These are phyloP conservation scores for Euclidium syriacum DNA, from an alignment of 345 rosid genomes.

Conservation along the genomic window DNA sequence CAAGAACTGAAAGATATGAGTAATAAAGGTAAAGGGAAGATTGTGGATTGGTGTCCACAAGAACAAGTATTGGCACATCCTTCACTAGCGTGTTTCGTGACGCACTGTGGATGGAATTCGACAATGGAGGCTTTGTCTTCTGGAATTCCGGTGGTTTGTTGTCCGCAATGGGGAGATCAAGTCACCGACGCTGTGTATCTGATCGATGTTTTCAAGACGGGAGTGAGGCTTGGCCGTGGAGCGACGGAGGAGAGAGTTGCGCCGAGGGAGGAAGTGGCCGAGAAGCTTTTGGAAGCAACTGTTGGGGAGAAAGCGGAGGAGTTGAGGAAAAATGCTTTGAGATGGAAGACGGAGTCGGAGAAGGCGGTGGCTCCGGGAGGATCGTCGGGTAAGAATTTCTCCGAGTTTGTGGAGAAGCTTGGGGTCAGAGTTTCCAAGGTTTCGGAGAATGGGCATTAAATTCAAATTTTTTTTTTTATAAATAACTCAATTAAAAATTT, in stretches of 20 bases:
- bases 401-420: slow-evolving; percentile 51
- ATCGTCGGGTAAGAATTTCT: slow-evolving; percentile 54
- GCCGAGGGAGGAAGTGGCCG: slow-evolving; percentile 53
- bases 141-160: slow-evolving; percentile 63
- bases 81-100: slow-evolving; percentile 28
- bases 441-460: background rate
- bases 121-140: slow-evolving; percentile 61
- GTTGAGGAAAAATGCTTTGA: slow-evolving; percentile 44
- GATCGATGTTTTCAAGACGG: slow-evolving; percentile 52
- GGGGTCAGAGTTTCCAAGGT: background rate
- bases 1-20: slow-evolving; percentile 16
- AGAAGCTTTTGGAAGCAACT: slow-evolving; percentile 55
- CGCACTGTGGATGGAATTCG: slow-evolving; percentile 37
- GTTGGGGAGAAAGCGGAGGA: slow-evolving; percentile 49
- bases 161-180: slow-evolving; percentile 86
- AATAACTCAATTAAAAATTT: too few relatives aligned
- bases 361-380: slow-evolving; percentile 66
- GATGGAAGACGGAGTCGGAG: slow-evolving; percentile 56
- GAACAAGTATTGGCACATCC: slow-evolving; percentile 29
- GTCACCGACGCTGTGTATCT: slow-evolving; percentile 63
- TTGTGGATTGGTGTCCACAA: slow-evolving; percentile 34
- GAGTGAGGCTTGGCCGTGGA: slow-evolving; percentile 66
- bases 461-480: too few relatives aligned
- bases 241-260: slow-evolving; percentile 45
- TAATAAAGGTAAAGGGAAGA: slow-evolving; percentile 8